phyloP scores from a whole-genome alignment of 78 protist genomes.

The slime mould (Dictyostelium discoideum) region DNA sequence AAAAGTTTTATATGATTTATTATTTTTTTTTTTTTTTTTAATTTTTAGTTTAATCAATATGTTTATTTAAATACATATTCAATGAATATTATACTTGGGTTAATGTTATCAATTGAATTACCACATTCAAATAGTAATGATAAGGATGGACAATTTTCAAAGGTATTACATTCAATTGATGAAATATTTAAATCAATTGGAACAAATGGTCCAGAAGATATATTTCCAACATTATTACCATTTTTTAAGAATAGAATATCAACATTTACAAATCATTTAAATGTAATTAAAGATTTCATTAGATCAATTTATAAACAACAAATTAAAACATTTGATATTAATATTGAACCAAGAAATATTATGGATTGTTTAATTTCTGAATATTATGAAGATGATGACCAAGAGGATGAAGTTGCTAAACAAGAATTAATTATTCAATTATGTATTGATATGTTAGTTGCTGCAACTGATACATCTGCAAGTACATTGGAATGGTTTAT shows the following conservation, averaged over 20 bases:
- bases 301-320: not conserved
- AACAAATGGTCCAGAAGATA: not conserved
- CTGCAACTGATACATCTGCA: constrained; percentile 22
- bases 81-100: not conserved
- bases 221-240: not conserved
- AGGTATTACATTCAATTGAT: not conserved
- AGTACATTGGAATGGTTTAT: constrained; percentile 39
- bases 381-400: not conserved
- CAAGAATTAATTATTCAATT: constrained; percentile 4
- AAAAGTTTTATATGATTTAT: no score
- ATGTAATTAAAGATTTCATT: not conserved
- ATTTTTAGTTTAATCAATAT: not conserved
- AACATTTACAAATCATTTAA: not conserved
- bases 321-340: not conserved
- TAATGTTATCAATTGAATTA: not conserved
- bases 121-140: not conserved
- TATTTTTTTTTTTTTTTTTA: no score
- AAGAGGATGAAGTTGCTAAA: not conserved
- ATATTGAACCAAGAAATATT: not conserved
- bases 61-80: not conserved
- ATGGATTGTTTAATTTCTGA: not conserved
- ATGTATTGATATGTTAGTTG: constrained; percentile 34
- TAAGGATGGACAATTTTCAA: not conserved
- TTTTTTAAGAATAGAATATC: not conserved
- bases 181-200: not conserved